A percentile compares a stretch with the other conserved stretches of the same genome.
These are phyloP conservation scores for Yamadazyma philogaea DNA, from an alignment of 805 yeast species.

Conservation along the genomic window DNA sequence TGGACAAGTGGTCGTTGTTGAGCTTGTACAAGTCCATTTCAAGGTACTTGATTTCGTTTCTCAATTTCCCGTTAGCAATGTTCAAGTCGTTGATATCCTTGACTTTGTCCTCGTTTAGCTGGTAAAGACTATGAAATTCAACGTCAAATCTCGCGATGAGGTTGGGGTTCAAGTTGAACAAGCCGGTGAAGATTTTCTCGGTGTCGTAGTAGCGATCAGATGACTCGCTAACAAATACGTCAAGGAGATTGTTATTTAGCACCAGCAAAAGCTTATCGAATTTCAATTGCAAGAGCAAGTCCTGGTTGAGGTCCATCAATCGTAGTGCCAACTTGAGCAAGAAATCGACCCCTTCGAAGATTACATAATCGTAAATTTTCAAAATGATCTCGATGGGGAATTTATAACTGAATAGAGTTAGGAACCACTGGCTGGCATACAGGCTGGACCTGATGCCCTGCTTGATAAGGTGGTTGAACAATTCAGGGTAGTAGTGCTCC, in stretches of 20 bases:
- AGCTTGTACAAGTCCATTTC: slow-evolving; percentile 67
- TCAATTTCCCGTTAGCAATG: slow-evolving; percentile 65
- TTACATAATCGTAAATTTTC: slow-evolving; percentile 81
- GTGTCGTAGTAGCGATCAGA: slow-evolving; percentile 47
- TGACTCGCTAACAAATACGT: slow-evolving; percentile 51
- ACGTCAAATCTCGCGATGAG: slow-evolving; percentile 65
- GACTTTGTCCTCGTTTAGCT: slow-evolving; percentile 60
- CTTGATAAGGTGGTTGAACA: slow-evolving; percentile 71
- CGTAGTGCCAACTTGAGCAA: slow-evolving; percentile 81
- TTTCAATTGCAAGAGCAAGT: slow-evolving; percentile 48
- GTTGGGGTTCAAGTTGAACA: slow-evolving; percentile 72
- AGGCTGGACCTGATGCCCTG: slow-evolving; percentile 89
- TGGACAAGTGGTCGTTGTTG: slow-evolving; percentile 78
- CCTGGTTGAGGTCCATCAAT: slow-evolving; percentile 66
- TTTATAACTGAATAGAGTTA: slow-evolving; percentile 91
- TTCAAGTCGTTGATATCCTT: slow-evolving; percentile 59
- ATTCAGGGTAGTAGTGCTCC: slow-evolving; percentile 70
- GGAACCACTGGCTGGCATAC: slow-evolving; percentile 98
- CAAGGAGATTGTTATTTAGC: slow-evolving; percentile 77
- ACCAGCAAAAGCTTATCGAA: slow-evolving; percentile 78
- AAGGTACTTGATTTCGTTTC: slow-evolving; percentile 67
- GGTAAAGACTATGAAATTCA: slow-evolving; percentile 74
- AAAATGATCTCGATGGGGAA: slow-evolving; percentile 87
- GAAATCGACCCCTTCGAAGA: slow-evolving; percentile 89
- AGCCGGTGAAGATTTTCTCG: slow-evolving; percentile 72